Evolutionary conservation across 371 early-diverging fungal genomes (phyloP).

Genomic region (Rhizopus arrhizus): DNA sequence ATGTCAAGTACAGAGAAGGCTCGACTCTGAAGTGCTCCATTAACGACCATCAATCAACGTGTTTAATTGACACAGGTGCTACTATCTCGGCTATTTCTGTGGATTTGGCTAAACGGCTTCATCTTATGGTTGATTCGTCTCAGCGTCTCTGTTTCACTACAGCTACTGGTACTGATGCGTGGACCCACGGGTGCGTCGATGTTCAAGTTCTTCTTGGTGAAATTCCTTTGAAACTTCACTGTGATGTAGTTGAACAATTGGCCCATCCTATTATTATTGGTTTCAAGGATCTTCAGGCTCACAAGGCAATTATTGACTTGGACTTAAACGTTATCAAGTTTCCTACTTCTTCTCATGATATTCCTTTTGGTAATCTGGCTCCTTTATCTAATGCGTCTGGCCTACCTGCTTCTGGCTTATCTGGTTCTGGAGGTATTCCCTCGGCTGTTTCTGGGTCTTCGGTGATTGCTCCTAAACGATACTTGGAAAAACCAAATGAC

Average conservation of each 20-base stretch:
- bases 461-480: too few relatives aligned
- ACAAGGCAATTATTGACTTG: constrained; percentile 8
- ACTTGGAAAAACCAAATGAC: neutral
- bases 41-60: too few relatives aligned
- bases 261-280: constrained; percentile 8
- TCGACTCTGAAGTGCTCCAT: neutral
- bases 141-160: constrained; percentile 5
- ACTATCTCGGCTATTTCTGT: neutral
- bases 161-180: neutral
- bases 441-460: too few relatives aligned
- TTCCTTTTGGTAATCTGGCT: too few relatives aligned
- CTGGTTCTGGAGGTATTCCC: too few relatives aligned
- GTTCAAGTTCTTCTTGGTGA: neutral
- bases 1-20: neutral
- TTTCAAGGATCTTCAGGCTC: constrained; percentile 6
- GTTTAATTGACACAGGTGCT: constrained; percentile 14
- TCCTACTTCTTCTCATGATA: too few relatives aligned
- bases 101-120: neutral
- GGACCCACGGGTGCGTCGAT: neutral
- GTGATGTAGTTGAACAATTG: constrained; percentile 10
- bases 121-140: neutral
- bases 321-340: constrained; percentile 6
- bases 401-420: too few relatives aligned
- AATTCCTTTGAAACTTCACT: neutral
- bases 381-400: too few relatives aligned